Percentiles rank a stretch among this genome's conserved stretches.
These are phyloP conservation scores for Phoma sp. DNA, from an alignment of 2,329 filamentous ascomycete genomes.

Conservation along the genomic window DNA sequence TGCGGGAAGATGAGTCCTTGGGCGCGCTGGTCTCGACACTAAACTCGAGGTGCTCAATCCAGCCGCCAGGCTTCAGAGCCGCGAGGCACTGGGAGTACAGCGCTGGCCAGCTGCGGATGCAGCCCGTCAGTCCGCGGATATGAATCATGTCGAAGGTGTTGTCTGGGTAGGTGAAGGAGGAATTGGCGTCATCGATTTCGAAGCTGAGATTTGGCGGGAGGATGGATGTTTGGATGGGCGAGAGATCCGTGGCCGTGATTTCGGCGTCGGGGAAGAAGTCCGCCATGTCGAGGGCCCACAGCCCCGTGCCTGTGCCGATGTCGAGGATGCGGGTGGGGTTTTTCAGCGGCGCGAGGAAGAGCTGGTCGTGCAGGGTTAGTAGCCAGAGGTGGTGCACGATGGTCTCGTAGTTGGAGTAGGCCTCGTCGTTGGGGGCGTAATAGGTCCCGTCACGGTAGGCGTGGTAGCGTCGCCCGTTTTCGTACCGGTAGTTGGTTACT, in stretches of 20 bases:
- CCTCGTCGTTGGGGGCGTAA: constrained; percentile 45
- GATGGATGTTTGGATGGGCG: constrained; percentile 40
- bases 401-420: constrained; percentile 35
- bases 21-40: constrained; percentile 31
- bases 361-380: constrained; percentile 41
- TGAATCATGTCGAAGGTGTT: constrained; percentile 50
- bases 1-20: constrained; percentile 11
- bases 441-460: constrained; percentile 43
- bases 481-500: constrained; percentile 48
- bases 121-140: constrained; percentile 49
- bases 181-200: constrained; percentile 53
- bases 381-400: constrained; percentile 46
- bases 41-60: constrained; percentile 53
- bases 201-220: constrained; percentile 52
- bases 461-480: constrained; percentile 46
- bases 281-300: constrained; percentile 48
- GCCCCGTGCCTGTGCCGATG: constrained; percentile 44
- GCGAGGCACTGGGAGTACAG: constrained; percentile 48
- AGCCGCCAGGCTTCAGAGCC: constrained; percentile 51
- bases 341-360: constrained; percentile 43
- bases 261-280: constrained; percentile 45
- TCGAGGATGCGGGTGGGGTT: constrained; percentile 41
- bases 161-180: constrained; percentile 49
- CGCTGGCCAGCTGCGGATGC: constrained; percentile 49
- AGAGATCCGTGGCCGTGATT: constrained; percentile 46